These are phyloP conservation scores for Micromonas commoda DNA, from an alignment of 139 green algal genomes.

Conservation along the genomic window DNA sequence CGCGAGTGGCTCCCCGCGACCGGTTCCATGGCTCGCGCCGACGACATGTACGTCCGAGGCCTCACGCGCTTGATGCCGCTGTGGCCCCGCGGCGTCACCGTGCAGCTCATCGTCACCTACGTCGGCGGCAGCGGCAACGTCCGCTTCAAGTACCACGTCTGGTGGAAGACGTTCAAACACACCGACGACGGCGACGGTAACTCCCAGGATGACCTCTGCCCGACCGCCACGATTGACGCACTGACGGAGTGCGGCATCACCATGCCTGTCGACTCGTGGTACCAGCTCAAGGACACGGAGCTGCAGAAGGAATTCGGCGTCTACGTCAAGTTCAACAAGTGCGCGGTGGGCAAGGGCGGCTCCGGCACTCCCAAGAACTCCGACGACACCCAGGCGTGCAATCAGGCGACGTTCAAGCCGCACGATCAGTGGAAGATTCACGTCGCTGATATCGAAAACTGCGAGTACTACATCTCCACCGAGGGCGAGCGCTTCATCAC, in stretches of 20 bases:
- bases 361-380: neutral
- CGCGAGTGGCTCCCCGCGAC: conserved; percentile 10
- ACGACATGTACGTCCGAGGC: conserved; percentile 23
- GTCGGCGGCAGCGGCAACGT: neutral
- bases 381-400: neutral
- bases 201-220: conserved; percentile 9
- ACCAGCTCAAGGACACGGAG: conserved; percentile 25
- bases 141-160: conserved; percentile 26
- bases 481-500: conserved; percentile 28
- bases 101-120: conserved; percentile 14
- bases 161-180: conserved; percentile 29
- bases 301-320: conserved; percentile 21
- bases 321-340: conserved; percentile 49
- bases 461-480: conserved; percentile 25
- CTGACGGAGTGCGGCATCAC: conserved; percentile 12
- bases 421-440: conserved; percentile 21
- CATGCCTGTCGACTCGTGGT: conserved; percentile 7
- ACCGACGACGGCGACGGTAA: conserved; percentile 25
- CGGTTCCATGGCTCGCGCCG: neutral
- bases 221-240: neutral
- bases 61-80: conserved; percentile 25
- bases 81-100: conserved; percentile 30
- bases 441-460: conserved; percentile 31
- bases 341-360: conserved; percentile 38
- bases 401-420: neutral